These are phyloP conservation scores for Tolypocladium ophioglossoides DNA, from an alignment of 2,329 filamentous ascomycete genomes.

Conservation along the genomic window DNA sequence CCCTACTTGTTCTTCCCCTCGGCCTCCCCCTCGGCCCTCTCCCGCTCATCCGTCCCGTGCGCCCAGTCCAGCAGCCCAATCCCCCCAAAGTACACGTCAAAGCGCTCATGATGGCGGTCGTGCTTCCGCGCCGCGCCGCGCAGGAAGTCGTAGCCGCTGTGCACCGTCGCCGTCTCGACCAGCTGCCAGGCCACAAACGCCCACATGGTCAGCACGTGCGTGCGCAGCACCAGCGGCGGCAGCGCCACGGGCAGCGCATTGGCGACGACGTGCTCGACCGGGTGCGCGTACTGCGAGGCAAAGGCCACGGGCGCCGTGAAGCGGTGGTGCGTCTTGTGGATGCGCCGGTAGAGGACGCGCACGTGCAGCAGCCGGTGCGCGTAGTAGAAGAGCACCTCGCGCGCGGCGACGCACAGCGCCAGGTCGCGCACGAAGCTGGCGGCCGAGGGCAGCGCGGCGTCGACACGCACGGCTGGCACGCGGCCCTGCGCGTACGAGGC, in stretches of 20 bases:
- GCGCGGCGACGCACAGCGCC: conserved; percentile 25
- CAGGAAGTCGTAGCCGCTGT: conserved; percentile 48
- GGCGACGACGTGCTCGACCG: conserved; percentile 43
- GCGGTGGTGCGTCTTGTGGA: conserved; percentile 46
- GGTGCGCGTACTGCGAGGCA: conserved; percentile 45
- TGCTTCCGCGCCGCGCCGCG: conserved; percentile 35
- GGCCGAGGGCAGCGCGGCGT: conserved; percentile 22
- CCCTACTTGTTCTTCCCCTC: conserved; percentile 1
- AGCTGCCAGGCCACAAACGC: conserved; percentile 36
- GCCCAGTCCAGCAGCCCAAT: conserved; percentile 44
- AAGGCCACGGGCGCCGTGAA: conserved; percentile 46
- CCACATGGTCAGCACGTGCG: conserved; percentile 44
- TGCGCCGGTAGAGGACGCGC: conserved; percentile 32
- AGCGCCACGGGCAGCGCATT: conserved; percentile 41
- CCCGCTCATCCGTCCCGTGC: conserved; percentile 33
- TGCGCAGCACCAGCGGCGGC: conserved; percentile 32
- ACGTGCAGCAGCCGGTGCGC: conserved; percentile 41
- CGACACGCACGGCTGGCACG: conserved; percentile 26
- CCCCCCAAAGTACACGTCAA: conserved; percentile 41
- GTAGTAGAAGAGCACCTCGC: conserved; percentile 46
- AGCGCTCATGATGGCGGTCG: conserved; percentile 47
- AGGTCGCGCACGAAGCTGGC: conserved; percentile 29
- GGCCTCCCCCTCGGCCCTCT: background rate
- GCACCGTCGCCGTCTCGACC: conserved; percentile 41
- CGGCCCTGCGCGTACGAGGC: conserved; percentile 5